These are phyloP conservation scores for Kodamaea fukazawae DNA, from an alignment of 805 yeast species.

Conservation along the genomic window DNA sequence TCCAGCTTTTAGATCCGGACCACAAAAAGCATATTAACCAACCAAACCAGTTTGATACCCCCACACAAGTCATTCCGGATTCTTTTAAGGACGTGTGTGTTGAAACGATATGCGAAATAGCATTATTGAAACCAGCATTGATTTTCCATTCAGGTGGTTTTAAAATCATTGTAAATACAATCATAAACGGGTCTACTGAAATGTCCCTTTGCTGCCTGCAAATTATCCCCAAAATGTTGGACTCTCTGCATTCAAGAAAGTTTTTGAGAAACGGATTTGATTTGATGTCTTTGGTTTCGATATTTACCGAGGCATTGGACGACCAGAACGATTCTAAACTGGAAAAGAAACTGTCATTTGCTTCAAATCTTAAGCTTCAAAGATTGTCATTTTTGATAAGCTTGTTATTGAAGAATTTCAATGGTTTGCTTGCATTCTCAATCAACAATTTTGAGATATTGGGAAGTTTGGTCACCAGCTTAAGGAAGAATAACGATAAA, in stretches of 20 bases:
- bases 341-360: slow-evolving; percentile 20
- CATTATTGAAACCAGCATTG: slow-evolving; percentile 39
- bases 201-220: slow-evolving; percentile 28
- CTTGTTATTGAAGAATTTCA: slow-evolving; percentile 63
- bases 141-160: slow-evolving; percentile 54
- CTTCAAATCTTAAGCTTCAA: slow-evolving; percentile 50
- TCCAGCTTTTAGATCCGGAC: neutral
- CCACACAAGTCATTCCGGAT: slow-evolving; percentile 15
- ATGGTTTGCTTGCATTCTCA: slow-evolving; percentile 70
- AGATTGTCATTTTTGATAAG: slow-evolving; percentile 59
- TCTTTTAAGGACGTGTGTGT: slow-evolving; percentile 44
- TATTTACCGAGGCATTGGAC: slow-evolving; percentile 59
- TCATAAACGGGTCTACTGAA: slow-evolving; percentile 25
- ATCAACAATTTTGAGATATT: slow-evolving; percentile 55
- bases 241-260: slow-evolving; percentile 51
- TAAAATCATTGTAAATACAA: slow-evolving; percentile 41
- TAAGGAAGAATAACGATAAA: slow-evolving; percentile 54
- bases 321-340: slow-evolving; percentile 8
- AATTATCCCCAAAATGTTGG: slow-evolving; percentile 55
- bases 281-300: slow-evolving; percentile 58
- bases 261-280: slow-evolving; percentile 60
- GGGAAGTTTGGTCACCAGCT: slow-evolving; percentile 55
- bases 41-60: neutral
- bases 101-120: slow-evolving; percentile 39
- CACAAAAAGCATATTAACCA: neutral